Percentiles rank a stretch among this genome's conserved stretches.
phyloP scores from a whole-genome alignment of 352 stramenopile species.

The Phytopythium chamaehyphon region DNA sequence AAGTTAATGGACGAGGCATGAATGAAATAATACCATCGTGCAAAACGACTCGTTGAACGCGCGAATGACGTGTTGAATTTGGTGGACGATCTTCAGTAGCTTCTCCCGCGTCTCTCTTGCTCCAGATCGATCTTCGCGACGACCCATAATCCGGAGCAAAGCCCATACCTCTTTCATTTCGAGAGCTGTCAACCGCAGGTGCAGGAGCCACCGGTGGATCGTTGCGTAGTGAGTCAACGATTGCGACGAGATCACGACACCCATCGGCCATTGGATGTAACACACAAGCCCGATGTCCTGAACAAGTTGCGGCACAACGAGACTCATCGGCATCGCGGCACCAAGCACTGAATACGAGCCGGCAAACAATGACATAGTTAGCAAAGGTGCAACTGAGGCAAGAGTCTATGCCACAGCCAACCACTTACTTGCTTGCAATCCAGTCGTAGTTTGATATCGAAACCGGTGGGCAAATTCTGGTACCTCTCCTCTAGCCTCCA shows the following conservation, averaged over 20 bases:
- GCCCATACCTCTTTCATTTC: conserved; percentile 39
- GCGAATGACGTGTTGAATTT: conserved; percentile 33
- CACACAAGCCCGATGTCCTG: conserved; percentile 46
- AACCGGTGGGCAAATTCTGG: conserved; percentile 32
- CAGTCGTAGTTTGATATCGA: conserved; percentile 33
- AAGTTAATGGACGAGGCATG: too few relatives aligned
- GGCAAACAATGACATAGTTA: neutral
- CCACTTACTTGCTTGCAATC: conserved; percentile 35
- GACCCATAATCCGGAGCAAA: conserved; percentile 24
- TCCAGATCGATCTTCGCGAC: conserved; percentile 6
- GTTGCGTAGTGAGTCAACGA: conserved; percentile 28
- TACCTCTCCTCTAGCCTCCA: conserved; percentile 30
- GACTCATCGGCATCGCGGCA: conserved; percentile 16
- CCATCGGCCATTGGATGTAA: conserved; percentile 41
- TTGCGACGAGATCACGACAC: conserved; percentile 35
- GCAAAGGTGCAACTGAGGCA: neutral
- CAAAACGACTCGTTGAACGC: conserved; percentile 50
- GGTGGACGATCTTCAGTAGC: conserved; percentile 22
- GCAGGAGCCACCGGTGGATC: conserved; percentile 44
- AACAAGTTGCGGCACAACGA: conserved; percentile 25
- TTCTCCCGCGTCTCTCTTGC: conserved; percentile 20
- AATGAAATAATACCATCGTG: too few relatives aligned
- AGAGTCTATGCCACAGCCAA: neutral
- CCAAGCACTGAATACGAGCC: neutral
- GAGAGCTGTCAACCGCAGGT: conserved; percentile 35